phyloP scores from a whole-genome alignment of 345 rosid species.

The Hibiscus trionum region DNA sequence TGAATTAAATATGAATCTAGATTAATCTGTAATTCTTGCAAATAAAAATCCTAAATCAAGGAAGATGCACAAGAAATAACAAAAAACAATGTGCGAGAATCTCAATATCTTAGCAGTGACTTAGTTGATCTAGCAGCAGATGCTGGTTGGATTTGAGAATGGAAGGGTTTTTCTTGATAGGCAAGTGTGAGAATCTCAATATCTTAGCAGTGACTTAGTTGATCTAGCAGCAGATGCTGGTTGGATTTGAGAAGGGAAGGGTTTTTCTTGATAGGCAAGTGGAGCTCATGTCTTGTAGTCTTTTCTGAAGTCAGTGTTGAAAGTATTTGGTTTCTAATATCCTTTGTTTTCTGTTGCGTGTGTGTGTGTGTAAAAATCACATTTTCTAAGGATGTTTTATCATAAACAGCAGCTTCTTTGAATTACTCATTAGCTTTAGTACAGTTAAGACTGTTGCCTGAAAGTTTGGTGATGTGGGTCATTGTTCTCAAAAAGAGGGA shows the following conservation, averaged over 20 bases:
- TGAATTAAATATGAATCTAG: not conserved
- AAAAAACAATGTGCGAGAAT: not conserved
- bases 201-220: not conserved
- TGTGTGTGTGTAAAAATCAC: not conserved
- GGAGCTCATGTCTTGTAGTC: not conserved
- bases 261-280: not conserved
- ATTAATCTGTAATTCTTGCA: not conserved
- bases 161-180: not conserved
- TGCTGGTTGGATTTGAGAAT: not conserved
- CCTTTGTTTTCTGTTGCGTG: not conserved
- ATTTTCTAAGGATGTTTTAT: not conserved
- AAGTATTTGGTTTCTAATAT: not conserved
- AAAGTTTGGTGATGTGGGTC: not conserved
- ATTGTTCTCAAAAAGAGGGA: not conserved
- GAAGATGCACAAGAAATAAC: not conserved
- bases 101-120: not conserved
- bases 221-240: not conserved
- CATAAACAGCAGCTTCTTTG: not conserved
- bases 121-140: not conserved
- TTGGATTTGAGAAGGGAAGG: conserved; percentile 2
- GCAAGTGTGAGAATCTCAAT: not conserved
- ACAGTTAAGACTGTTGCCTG: not conserved
- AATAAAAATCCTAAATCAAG: not conserved
- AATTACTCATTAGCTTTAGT: not conserved
- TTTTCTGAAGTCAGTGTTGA: not conserved